Conservation (phyloP, 768 basidiomycete species). For the Hericium coralloides region DNA sequence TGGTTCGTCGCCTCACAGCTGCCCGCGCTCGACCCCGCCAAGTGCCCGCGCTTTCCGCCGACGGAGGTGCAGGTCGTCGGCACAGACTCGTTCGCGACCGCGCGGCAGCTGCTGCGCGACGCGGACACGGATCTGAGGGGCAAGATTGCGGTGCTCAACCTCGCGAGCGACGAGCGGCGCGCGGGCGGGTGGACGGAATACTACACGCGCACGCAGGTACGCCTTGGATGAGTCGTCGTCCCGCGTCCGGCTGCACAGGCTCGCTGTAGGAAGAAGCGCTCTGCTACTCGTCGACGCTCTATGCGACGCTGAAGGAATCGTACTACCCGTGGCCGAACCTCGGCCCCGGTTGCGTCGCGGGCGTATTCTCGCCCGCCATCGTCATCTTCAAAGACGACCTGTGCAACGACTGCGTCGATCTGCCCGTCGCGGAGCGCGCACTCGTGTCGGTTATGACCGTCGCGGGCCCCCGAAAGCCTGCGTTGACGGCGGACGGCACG, state of each 20-base stretch:
- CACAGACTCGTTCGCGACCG: background rate
- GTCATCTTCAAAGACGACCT: constrained; percentile 40
- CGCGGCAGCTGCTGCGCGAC: background rate
- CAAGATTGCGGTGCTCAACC: constrained; percentile 26
- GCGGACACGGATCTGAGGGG: background rate
- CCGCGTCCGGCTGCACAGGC: background rate
- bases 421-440: constrained; percentile 22
- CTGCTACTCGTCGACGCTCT: constrained; percentile 40
- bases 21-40: background rate
- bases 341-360: constrained; percentile 31
- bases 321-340: constrained; percentile 42
- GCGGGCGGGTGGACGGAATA: constrained; percentile 28
- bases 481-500: constrained; percentile 12
- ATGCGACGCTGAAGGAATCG: constrained; percentile 27
- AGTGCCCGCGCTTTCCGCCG: background rate
- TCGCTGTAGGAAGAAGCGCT: constrained; percentile 34
- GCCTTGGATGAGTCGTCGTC: background rate
- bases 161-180: constrained; percentile 27
- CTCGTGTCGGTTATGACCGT: constrained; percentile 38
- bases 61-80: background rate
- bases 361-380: constrained; percentile 35
- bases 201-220: constrained; percentile 23
- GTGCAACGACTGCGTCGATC: constrained; percentile 31
- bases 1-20: background rate
- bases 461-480: constrained; percentile 30